A percentile compares a stretch with the other conserved stretches of the same genome.
Evolutionary conservation across 768 basidiomycete species (phyloP).

Genomic region (Calocybe indica): DNA sequence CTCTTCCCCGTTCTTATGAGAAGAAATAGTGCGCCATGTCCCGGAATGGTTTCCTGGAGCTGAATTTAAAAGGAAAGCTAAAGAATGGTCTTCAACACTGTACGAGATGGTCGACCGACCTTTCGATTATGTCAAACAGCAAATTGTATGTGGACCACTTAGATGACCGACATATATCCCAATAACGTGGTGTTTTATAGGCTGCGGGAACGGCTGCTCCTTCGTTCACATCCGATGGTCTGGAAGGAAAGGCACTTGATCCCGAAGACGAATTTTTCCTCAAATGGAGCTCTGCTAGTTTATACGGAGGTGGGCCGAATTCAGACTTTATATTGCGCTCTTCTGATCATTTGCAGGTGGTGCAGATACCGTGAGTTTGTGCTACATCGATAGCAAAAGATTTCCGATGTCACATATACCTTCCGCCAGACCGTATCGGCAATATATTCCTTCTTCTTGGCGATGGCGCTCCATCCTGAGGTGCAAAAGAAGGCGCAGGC

Average conservation of each 20-base stretch:
- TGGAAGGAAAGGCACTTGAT: conserved; percentile 1
- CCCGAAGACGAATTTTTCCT: conserved; percentile 4
- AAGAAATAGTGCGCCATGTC: conserved; percentile 27
- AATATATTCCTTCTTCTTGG: conserved; percentile 11
- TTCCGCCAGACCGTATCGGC: background rate
- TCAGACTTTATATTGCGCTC: no score
- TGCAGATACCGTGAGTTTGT: no score
- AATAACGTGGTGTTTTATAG: background rate
- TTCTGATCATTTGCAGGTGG: no score
- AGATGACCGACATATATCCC: background rate
- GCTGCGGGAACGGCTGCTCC: background rate
- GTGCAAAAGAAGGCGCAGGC: conserved; percentile 13
- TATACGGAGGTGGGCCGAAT: conserved; percentile 6
- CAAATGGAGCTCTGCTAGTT: conserved; percentile 5
- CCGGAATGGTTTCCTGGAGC: conserved; percentile 57
- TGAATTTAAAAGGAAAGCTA: conserved; percentile 42
- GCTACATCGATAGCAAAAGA: no score
- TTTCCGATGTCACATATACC: no score
- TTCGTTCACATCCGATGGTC: background rate
- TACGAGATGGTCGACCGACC: conserved; percentile 37
- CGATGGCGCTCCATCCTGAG: conserved; percentile 13
- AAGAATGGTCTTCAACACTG: conserved; percentile 31
- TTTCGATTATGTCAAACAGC: conserved; percentile 34
- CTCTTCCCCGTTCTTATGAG: background rate
- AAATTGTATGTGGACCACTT: conserved; percentile 32